phyloP scores from a whole-genome alignment of 2,329 filamentous ascomycete species.

The Ascochyta koolunga region DNA sequence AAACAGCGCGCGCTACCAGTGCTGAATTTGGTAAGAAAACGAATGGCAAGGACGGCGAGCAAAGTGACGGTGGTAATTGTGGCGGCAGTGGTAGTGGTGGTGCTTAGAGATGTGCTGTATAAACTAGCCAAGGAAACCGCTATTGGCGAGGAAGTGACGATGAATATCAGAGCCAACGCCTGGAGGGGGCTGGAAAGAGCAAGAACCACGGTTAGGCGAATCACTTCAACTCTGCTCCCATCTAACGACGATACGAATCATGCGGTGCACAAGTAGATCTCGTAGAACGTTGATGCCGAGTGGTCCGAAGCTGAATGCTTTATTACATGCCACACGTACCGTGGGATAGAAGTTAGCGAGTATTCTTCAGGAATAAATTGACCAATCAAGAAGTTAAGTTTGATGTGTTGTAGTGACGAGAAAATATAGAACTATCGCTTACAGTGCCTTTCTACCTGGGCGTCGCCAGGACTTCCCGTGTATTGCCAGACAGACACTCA shows the following conservation, averaged over 20 bases:
- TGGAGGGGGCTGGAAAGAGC: too few relatives aligned
- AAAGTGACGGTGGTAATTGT: background rate
- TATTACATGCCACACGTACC: background rate
- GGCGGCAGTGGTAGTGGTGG: background rate
- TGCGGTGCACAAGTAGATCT: background rate
- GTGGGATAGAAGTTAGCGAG: background rate
- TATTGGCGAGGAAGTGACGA: constrained; percentile 1
- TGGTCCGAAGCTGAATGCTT: background rate
- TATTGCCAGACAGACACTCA: background rate
- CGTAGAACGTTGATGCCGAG: background rate
- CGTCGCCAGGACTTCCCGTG: background rate
- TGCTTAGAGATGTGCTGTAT: background rate
- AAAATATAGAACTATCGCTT: background rate
- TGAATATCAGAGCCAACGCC: background rate
- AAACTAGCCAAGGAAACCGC: background rate
- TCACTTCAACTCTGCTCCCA: background rate
- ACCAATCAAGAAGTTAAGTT: background rate
- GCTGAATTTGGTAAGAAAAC: background rate
- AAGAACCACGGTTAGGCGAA: background rate
- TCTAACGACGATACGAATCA: too few relatives aligned
- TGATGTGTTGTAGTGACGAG: background rate
- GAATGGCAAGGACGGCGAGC: too few relatives aligned
- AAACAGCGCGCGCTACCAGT: too few relatives aligned
- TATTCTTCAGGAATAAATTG: background rate
- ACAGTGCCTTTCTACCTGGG: background rate